Evolutionary conservation across 148 eudicot species (phyloP).

Genomic region (Nyssa sinensis): DNA sequence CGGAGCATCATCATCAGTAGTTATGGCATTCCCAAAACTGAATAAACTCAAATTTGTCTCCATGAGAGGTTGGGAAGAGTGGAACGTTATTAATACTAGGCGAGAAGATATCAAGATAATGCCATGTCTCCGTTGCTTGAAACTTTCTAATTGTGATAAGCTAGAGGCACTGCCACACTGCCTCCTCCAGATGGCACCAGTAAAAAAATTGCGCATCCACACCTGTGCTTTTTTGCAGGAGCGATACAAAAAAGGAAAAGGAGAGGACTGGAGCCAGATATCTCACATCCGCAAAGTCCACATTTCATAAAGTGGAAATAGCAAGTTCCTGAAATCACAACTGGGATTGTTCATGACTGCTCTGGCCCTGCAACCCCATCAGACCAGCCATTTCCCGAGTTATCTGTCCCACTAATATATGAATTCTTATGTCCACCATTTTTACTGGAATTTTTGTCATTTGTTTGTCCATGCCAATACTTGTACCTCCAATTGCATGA

Average conservation of each 20-base stretch:
- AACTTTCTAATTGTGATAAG: conserved; percentile 19
- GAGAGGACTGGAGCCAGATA: conserved; percentile 22
- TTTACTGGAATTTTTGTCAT: too few species aligned
- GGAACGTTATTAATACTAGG: conserved; percentile 4
- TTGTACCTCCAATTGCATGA: not conserved
- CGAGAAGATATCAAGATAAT: conserved; percentile 8
- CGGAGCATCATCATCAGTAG: not conserved
- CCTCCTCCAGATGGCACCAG: conserved; percentile 5
- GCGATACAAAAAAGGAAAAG: conserved; percentile 17
- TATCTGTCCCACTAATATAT: too few species aligned
- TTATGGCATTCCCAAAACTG: conserved; percentile 21
- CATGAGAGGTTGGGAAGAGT: conserved; percentile 29
- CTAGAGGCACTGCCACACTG: conserved; percentile 15
- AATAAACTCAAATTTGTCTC: conserved; percentile 27
- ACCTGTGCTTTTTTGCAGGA: conserved; percentile 9
- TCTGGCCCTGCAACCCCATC: not conserved
- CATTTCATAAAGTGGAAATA: not conserved
- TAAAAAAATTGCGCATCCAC: conserved; percentile 17
- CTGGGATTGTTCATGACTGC: not conserved
- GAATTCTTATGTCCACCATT: too few species aligned
- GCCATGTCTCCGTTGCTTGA: conserved; percentile 27
- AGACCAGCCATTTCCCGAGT: too few species aligned
- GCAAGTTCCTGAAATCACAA: not conserved
- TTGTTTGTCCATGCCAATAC: not conserved
- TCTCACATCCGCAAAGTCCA: conserved; percentile 22